Evolutionary conservation across 441 rosid genomes (phyloP).

Genomic region (Croton laevigatus): DNA sequence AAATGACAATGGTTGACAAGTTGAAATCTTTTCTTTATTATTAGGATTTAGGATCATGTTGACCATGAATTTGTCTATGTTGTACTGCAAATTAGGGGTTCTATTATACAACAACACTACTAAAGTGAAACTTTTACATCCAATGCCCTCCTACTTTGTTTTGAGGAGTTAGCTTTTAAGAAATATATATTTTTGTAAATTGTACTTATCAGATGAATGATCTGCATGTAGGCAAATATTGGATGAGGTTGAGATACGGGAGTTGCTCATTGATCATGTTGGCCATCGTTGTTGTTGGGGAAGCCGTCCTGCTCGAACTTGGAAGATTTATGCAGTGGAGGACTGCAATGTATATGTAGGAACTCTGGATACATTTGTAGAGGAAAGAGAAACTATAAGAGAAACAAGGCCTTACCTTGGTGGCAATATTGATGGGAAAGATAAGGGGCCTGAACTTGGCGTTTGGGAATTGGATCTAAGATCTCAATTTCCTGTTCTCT

Average conservation of each 20-base stretch:
- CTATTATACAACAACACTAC: neutral
- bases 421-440: constrained; percentile 54
- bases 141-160: neutral
- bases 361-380: constrained; percentile 83
- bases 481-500: constrained; percentile 78
- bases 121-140: neutral
- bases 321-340: constrained; percentile 82
- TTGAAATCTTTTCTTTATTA: neutral
- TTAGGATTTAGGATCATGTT: neutral
- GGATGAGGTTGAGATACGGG: constrained; percentile 91
- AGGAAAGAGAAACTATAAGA: constrained; percentile 71
- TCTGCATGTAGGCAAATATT: constrained; percentile 55
- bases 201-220: constrained; percentile 9
- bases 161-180: neutral
- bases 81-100: neutral
- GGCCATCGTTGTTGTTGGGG: constrained; percentile 99
- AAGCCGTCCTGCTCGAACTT: constrained; percentile 93
- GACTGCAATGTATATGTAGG: constrained; percentile 98
- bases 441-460: constrained; percentile 53
- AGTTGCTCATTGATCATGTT: constrained; percentile 86
- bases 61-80: neutral
- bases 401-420: constrained; percentile 63
- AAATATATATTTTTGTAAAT: neutral
- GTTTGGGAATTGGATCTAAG: constrained; percentile 79
- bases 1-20: neutral